Evolutionary conservation across 371 early-diverging fungal genomes (phyloP).

Genomic region (Haplosporangium sp.): DNA sequence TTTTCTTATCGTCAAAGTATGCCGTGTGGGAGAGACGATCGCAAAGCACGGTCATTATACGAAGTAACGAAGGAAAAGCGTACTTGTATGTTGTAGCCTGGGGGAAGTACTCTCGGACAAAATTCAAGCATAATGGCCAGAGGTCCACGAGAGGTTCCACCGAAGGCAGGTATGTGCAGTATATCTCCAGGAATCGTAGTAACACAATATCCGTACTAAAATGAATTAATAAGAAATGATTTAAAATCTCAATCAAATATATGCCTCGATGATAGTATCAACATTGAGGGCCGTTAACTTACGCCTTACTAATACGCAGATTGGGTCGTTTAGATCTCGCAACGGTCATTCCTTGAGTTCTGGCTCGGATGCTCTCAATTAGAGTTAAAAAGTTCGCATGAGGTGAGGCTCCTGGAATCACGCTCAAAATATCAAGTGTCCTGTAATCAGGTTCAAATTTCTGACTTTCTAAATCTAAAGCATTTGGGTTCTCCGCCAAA

Average conservation of each 20-base stretch:
- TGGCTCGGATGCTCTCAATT: slow-evolving; percentile 66
- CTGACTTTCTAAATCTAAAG: slow-evolving; percentile 37
- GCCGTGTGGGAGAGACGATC: slow-evolving; percentile 63
- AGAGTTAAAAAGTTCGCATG: slow-evolving; percentile 66
- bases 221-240: too few species aligned
- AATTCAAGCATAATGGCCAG: slow-evolving; percentile 74
- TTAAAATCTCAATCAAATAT: slow-evolving; percentile 3
- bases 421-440: slow-evolving; percentile 63
- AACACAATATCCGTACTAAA: slow-evolving; percentile 71
- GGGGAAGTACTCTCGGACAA: slow-evolving; percentile 74
- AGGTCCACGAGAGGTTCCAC: slow-evolving; percentile 66
- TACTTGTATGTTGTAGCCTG: slow-evolving; percentile 74
- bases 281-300: slow-evolving; percentile 17
- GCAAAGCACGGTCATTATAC: slow-evolving; percentile 70
- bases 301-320: slow-evolving; percentile 70
- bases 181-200: slow-evolving; percentile 71
- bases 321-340: slow-evolving; percentile 56
- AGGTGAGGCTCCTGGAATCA: slow-evolving; percentile 66
- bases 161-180: slow-evolving; percentile 61
- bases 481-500: slow-evolving; percentile 68
- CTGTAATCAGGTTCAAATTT: slow-evolving; percentile 51
- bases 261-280: background rate
- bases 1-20: slow-evolving; percentile 73
- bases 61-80: slow-evolving; percentile 67
- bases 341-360: slow-evolving; percentile 62